Evolutionary conservation across 2,329 filamentous ascomycete genomes (phyloP).

Genomic region (Pezicula radicicola): DNA sequence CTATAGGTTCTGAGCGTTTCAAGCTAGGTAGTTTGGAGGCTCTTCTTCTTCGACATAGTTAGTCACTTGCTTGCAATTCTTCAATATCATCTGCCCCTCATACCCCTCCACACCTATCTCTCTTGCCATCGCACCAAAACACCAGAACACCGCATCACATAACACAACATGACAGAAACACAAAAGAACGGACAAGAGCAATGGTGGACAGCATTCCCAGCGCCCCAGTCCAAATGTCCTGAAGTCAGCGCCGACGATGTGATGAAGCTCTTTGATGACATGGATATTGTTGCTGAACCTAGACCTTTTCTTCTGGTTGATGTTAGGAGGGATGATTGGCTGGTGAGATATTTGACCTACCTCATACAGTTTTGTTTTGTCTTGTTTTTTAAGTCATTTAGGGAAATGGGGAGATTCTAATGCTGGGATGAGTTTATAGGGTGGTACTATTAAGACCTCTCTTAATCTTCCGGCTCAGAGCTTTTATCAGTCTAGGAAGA

Average conservation of each 20-base stretch:
- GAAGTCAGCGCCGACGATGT: slow-evolving; percentile 38
- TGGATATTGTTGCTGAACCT: slow-evolving; percentile 25
- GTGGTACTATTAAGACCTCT: slow-evolving; percentile 57
- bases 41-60: too few species aligned
- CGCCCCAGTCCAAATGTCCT: slow-evolving; percentile 35
- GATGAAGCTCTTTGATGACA: slow-evolving; percentile 36
- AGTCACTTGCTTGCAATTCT: too few species aligned
- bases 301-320: slow-evolving; percentile 47
- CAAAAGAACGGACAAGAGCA: slow-evolving; percentile 9
- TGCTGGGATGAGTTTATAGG: slow-evolving; percentile 32
- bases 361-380: background rate
- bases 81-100: too few species aligned
- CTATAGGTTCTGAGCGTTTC: too few species aligned
- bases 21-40: too few species aligned
- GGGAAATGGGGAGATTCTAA: background rate
- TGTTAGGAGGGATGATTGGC: slow-evolving; percentile 50
- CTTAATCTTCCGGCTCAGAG: slow-evolving; percentile 56
- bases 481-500: slow-evolving; percentile 46
- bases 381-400: too few species aligned
- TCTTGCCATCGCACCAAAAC: background rate
- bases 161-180: background rate
- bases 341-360: slow-evolving; percentile 25
- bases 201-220: slow-evolving; percentile 34
- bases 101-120: background rate
- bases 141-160: background rate